Base-by-base conservation (phyloP, 768 basidiomycete genomes). In the Dioszegia aurantiaca region DNA sequence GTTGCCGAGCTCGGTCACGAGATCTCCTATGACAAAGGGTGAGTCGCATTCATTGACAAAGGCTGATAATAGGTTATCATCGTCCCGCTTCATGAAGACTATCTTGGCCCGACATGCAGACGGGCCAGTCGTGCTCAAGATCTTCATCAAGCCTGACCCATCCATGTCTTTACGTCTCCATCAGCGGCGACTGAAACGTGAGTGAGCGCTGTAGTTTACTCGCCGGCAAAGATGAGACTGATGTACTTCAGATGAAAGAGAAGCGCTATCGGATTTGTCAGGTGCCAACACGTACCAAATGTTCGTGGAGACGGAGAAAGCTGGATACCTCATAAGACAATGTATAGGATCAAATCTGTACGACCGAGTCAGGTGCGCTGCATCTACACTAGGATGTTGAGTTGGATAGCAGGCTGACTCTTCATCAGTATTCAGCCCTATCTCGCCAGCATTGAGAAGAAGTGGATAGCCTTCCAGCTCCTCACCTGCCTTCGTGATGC, bases 381-480 rank as follows among this genome's bases (percentile, higher is more conserved):
- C 23, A 42, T 8, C 12, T n/a, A 2, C 2, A 21, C 28, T n/a
- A 2, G 37, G 19, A 23, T 16, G 40, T 21, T n/a, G n/a, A n/a
- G 19, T 33, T 14, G 33, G 33, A 6, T 33, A 6, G 33, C 6
- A 33, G 21, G 58, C 58, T 65, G 40, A 63, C 43, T 21, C 43
- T 17, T n/a, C 42, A 8, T 1, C 67, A 99, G 95, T 72, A 98
- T 93, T 2, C 89, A 94, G 33, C 95, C 95, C 3, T 99, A 98
- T 78, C 81, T 99, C 39, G 87, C 85, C 61, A 76, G 81, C 60
- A 82, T 98, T 23, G 95, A 99, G 80, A 98, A 98, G 83, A 90
- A 90, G 73, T 99, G 94, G 95, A 90, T 98, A 58, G 86, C 88
- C 0, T 99, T 91, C 70, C 95, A 98, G 75, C 80, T 98, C 1